These are phyloP conservation scores for Stachybotrys elegans DNA, from an alignment of 2,329 filamentous ascomycete genomes.

Conservation along the genomic window DNA sequence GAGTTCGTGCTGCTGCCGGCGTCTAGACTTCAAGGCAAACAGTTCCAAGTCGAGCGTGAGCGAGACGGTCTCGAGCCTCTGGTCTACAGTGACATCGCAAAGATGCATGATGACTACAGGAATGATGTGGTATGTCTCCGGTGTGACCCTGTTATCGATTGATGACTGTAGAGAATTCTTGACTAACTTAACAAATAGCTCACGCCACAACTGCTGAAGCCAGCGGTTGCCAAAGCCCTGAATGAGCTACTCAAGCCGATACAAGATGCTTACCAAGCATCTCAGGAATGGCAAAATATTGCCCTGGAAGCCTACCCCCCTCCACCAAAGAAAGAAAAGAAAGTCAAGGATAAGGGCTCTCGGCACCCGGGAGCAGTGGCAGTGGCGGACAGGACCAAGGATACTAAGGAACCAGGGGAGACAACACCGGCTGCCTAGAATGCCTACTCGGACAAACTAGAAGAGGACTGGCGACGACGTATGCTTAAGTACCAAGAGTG, in stretches of 20 bases:
- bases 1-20: constrained; percentile 83
- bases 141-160: no score
- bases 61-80: constrained; percentile 66
- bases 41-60: constrained; percentile 64
- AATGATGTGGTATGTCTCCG: constrained; percentile 60
- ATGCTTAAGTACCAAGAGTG: no score
- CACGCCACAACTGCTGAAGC: constrained; percentile 82
- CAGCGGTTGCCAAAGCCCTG: constrained; percentile 71
- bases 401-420: neutral
- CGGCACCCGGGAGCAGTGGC: constrained; percentile 29
- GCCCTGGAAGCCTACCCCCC: constrained; percentile 78
- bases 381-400: no score
- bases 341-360: constrained; percentile 70
- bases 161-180: no score
- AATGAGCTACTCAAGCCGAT: constrained; percentile 74
- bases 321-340: constrained; percentile 65
- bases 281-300: constrained; percentile 67
- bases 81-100: constrained; percentile 69
- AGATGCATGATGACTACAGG: constrained; percentile 74
- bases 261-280: constrained; percentile 63
- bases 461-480: no score
- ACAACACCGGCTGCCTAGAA: no score
- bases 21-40: constrained; percentile 55
- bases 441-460: no score
- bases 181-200: no score